Base-by-base conservation (phyloP, 2,329 filamentous ascomycete genomes). In the Beauveria pseudobassiana region DNA sequence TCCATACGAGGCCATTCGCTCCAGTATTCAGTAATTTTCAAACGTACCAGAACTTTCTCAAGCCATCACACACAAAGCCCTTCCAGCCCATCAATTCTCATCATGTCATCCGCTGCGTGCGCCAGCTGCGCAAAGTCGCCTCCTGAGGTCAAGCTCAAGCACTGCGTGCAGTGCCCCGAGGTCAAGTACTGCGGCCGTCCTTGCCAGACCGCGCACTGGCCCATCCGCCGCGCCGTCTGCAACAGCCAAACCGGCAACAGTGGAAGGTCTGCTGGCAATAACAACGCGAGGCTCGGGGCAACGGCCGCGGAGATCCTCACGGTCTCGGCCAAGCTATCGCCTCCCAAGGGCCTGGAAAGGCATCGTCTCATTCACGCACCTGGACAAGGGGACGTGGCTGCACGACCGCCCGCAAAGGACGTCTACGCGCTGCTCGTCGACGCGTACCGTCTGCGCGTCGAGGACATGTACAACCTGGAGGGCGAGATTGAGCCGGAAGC, bases 141-240 rank as follows among this genome's bases (percentile, higher is more conserved):
- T 7, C 66, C 69, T 0, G 63, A 69, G 20, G 67, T 71, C 14
- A 62, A 58, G 16, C 68, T 77, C 48, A 77, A 74, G 63, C 64
- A 69, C 56, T 83, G 80, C 67, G 74, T 76, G n/a, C 78, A 76
- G 64, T 83, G 81, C 74, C 72, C 71, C n/a, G 65, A 65, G 0
- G 72, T 74, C 0, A 70, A 65, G 28, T 84, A 84, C 70, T 85
- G 82, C 73, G 80, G 78, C 48, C 73, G 73, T 26, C 75, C 77
- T 42, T 84, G 82, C 70, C 78, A 84, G 67, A 80, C 78, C 64
- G 67, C 69, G 1, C 74, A 83, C 67, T 84, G 78, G 79, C 79
- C 80, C 64, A 28, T 18, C 3, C 81, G 84, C 69, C 80, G 80
- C 66, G 75, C 75, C 62, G 63, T 68, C 9, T 82, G 80, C 69